Base-by-base conservation (phyloP, 2,329 filamentous ascomycete species). In the Teratosphaeriaceae sp. region DNA sequence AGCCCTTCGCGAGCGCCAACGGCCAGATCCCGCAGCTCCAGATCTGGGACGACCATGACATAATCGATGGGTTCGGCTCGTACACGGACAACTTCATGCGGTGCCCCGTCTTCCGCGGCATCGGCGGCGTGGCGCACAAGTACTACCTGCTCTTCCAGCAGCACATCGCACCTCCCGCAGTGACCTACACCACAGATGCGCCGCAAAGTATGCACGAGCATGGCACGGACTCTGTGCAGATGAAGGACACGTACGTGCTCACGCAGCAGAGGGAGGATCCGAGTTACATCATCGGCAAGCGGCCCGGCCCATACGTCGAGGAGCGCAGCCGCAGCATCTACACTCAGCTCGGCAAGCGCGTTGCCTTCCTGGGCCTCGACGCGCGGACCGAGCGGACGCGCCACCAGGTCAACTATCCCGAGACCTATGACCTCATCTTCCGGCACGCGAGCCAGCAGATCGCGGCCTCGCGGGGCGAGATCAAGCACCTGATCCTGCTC, bases 341-440 rank as follows among this genome's bases (percentile, higher is more conserved):
- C 64, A 79, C 77, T 63, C 76, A 79, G 42, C 69, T 83, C 3
- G 79, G 79, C 30, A 76, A 74, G 47, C 74, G 84, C 8, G 81
- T 85, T 54, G 75, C 80, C 27, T 78, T 79, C 57, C 59, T 75
- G 39, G 77, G 80, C 61, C 68, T 76, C 55, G 75, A 80, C 62
- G 75, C 76, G 8, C 72, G 76, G 12, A 79, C 76, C n/a, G 75
- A 82, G 76, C 85, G 89, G 19, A 96, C 90, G 7, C 80, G 90
- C 27, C 88, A 94, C 58, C 88, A 95, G 66, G 81, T 97, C 66
- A 96, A 96, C 69, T 96, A 95, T 57, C 63, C 71, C 44, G 66
- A 84, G 64, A 68, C 88, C 63, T 64, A 84, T 68, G 60, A 76
- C 58, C 49, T 76, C 69, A 72, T 83, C 36, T 82, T 82, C 55